Conservation (phyloP, 2,329 filamentous ascomycete species). For the Scolecobasidium constrictum region DNA sequence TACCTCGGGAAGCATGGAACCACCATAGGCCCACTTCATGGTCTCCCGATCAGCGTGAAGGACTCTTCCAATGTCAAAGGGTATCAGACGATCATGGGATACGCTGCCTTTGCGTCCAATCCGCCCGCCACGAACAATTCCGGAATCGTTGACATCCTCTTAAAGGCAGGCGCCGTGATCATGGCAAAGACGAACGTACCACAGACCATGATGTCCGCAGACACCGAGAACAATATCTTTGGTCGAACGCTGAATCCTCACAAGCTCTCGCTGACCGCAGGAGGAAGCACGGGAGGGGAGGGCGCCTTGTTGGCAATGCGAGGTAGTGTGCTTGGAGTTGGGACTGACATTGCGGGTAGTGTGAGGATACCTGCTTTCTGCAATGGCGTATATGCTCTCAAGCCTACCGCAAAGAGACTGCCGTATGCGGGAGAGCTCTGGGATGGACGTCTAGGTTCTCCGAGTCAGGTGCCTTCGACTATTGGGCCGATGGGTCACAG, state of each 20-base stretch:
- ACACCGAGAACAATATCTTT: constrained; percentile 42
- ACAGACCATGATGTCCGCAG: constrained; percentile 41
- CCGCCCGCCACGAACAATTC: constrained; percentile 26
- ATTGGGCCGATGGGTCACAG: constrained; percentile 34
- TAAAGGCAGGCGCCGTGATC: constrained; percentile 36
- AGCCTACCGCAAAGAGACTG: constrained; percentile 34
- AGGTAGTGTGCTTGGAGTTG: constrained; percentile 39
- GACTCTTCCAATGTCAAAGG: constrained; percentile 25
- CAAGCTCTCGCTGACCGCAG: constrained; percentile 38
- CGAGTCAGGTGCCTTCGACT: constrained; percentile 22
- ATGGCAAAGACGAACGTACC: constrained; percentile 46
- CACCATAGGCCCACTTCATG: constrained; percentile 12
- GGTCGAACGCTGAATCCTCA: constrained; percentile 37
- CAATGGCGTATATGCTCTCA: constrained; percentile 38
- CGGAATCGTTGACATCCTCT: constrained; percentile 31
- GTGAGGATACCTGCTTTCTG: constrained; percentile 41
- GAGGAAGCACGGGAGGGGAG: constrained; percentile 43
- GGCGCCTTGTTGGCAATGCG: constrained; percentile 38
- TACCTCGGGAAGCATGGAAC: constrained; percentile 10
- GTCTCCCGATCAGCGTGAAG: constrained; percentile 25
- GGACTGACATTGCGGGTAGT: constrained; percentile 43
- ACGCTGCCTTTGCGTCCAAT: constrained; percentile 32
- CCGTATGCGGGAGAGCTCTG: constrained; percentile 40
- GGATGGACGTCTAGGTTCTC: constrained; percentile 21
- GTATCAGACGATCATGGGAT: constrained; percentile 28